Conservation (phyloP, 2,329 filamentous ascomycete genomes). For the Talaromyces sp. region DNA sequence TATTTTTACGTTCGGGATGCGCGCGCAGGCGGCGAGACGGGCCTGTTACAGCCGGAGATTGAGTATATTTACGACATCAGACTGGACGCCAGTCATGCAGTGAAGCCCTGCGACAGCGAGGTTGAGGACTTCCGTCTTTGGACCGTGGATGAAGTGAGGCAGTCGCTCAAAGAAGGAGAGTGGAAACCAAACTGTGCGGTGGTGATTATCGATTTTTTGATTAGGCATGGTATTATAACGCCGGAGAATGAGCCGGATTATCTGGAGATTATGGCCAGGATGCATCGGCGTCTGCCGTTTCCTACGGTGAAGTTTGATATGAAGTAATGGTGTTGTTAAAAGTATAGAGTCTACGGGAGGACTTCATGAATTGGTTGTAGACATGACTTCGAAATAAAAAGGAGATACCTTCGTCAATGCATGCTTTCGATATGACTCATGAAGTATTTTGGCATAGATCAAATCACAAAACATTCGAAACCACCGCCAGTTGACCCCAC, state of each 20-base stretch:
- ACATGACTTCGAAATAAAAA: not conserved
- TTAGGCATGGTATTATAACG: constrained; percentile 77
- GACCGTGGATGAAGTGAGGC: constrained; percentile 70
- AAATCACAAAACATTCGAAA: no score
- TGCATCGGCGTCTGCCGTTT: constrained; percentile 79
- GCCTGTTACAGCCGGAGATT: constrained; percentile 81
- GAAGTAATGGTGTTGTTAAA: constrained; percentile 25
- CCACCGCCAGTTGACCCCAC: no score
- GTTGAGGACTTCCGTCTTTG: constrained; percentile 79
- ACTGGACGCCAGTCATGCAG: constrained; percentile 63
- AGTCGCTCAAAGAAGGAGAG: constrained; percentile 64
- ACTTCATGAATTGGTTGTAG: not conserved
- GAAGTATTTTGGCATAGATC: no score
- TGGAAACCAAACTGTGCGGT: constrained; percentile 94
- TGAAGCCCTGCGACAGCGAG: constrained; percentile 79
- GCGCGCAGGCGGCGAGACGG: constrained; percentile 73
- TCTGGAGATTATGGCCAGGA: constrained; percentile 67
- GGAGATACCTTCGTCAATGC: no score
- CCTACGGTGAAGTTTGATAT: constrained; percentile 53
- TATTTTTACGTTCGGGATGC: constrained; percentile 79
- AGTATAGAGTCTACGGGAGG: constrained; percentile 6
- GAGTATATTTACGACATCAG: constrained; percentile 90
- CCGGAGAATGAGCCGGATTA: constrained; percentile 73
- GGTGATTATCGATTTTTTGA: constrained; percentile 82
- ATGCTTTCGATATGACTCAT: no score